Evolutionary conservation across 192 early-diverging fungal species (phyloP), one percentile per base, ranked within the genome.

Genomic region (Backusella morwellensis): DNA sequence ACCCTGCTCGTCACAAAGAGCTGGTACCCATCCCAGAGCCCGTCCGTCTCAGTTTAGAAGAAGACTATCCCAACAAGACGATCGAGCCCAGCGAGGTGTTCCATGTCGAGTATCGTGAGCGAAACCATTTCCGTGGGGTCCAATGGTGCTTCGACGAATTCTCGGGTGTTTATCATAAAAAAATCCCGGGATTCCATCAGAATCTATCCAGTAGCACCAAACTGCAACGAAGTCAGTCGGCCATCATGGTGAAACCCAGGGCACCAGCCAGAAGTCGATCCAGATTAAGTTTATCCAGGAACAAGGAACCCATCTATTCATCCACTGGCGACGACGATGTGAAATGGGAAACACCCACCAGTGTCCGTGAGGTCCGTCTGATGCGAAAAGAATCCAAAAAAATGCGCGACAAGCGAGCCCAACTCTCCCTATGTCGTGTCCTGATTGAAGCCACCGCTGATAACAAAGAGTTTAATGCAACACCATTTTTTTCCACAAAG

Each of bases 111-210:
- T 79, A 79, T 68, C 73, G 78, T 9, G 44, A 70, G 7, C 44
- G 67, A 59, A 35, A 23, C 1, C n/a, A 70, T 26, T 23, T 23
- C 6, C 23, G 21, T 5, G n/a, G 74, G 1, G 14, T 3, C 2
- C 73, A 75, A 75, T 79, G 78, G 78, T 79, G 70, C 32, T 79
- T 70, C 71, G 78, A 79, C 32, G 78, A 79, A 44, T 79, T 29
- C 26, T 75, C 73, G 26, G 78, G 78, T 2, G n/a, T 74, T 17
- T 79, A 79, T 38, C 73, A 74, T 14, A 73, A 75, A 38, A 79
- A 74, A 14, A 21, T 35, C 44, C 34, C 75, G 4, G 35, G 68
- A 1, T 1, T 74, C 0, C 29, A 74, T 21, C 63, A 42, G 12
- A 77, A 9, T 68, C 56, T 72, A 72, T 44, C 70, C 23, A 14